Conservation (phyloP, 2,329 filamentous ascomycete species). For the Xylaria sp. region DNA sequence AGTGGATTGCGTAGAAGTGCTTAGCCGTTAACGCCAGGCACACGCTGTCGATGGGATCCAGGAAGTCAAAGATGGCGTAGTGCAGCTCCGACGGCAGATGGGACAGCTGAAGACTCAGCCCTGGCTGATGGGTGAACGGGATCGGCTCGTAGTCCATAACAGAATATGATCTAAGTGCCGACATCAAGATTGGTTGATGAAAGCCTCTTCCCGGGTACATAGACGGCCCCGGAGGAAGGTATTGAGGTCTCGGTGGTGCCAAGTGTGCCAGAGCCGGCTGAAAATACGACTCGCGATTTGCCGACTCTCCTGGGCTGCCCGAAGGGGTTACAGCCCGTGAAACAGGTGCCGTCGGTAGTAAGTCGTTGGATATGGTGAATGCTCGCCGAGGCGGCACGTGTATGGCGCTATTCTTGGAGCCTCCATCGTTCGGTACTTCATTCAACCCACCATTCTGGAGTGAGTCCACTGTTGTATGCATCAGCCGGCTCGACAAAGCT, state of each 20-base stretch:
- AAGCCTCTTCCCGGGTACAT: conserved; percentile 13
- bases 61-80: conserved; percentile 54
- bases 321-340: conserved; percentile 22
- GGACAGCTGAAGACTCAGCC: conserved; percentile 41
- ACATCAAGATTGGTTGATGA: conserved; percentile 36
- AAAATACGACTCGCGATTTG: conserved; percentile 23
- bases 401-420: conserved; percentile 9
- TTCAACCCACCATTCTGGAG: conserved; percentile 15
- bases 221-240: conserved; percentile 11
- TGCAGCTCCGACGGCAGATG: conserved; percentile 56
- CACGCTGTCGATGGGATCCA: conserved; percentile 60
- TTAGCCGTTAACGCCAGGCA: conserved; percentile 56
- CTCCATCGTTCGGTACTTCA: conserved; percentile 1
- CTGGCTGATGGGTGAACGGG: conserved; percentile 45
- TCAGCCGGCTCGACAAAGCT: conserved; percentile 28
- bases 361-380: conserved; percentile 30
- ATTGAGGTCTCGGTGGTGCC: conserved; percentile 12
- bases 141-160: conserved; percentile 55
- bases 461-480: conserved; percentile 25
- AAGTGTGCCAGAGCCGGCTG: conserved; percentile 7
- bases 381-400: conserved; percentile 29
- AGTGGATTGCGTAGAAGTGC: conserved; percentile 55
- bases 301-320: conserved; percentile 20
- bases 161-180: conserved; percentile 53
- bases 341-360: conserved; percentile 19